Percentiles rank a stretch among this genome's conserved stretches.
phyloP scores from a whole-genome alignment of 1,284 basidiomycete species.

The Boletus semigastroideus region DNA sequence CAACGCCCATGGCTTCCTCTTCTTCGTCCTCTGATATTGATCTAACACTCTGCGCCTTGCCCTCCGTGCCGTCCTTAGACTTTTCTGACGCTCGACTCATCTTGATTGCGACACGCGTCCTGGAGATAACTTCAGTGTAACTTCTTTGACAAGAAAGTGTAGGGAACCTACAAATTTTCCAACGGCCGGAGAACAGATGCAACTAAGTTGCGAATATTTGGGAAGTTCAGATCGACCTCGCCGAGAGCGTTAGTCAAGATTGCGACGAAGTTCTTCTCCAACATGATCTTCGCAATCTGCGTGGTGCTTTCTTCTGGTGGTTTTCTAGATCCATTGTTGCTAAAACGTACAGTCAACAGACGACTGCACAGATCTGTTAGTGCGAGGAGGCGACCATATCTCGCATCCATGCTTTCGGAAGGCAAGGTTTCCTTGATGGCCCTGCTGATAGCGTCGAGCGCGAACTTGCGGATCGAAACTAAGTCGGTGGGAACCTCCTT shows the following conservation, averaged over 20 bases:
- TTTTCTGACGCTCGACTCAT: constrained; percentile 86
- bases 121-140: constrained; percentile 32
- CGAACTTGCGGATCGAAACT: constrained; percentile 83
- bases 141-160: background rate
- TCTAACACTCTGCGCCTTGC: constrained; percentile 55
- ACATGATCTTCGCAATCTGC: constrained; percentile 96
- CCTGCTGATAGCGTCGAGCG: constrained; percentile 86
- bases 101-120: constrained; percentile 95
- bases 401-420: constrained; percentile 68
- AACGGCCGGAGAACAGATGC: constrained; percentile 86
- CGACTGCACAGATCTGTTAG: constrained; percentile 88
- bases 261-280: constrained; percentile 96
- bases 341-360: constrained; percentile 79
- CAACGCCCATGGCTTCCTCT: constrained; percentile 52
- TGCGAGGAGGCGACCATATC: constrained; percentile 89
- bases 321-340: constrained; percentile 54
- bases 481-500: constrained; percentile 82
- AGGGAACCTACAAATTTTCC: constrained; percentile 75
- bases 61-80: constrained; percentile 55
- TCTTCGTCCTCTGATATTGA: constrained; percentile 65
- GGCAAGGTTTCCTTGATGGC: constrained; percentile 81
- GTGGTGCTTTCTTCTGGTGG: constrained; percentile 80
- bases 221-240: constrained; percentile 96
- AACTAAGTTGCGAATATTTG: constrained; percentile 84
- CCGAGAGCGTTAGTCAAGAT: constrained; percentile 87